A percentile compares a stretch with the other conserved stretches of the same genome.
Evolutionary conservation across 495 filamentous ascomycete genomes (phyloP).

Genomic region (Annulohypoxylon maeteangense): DNA sequence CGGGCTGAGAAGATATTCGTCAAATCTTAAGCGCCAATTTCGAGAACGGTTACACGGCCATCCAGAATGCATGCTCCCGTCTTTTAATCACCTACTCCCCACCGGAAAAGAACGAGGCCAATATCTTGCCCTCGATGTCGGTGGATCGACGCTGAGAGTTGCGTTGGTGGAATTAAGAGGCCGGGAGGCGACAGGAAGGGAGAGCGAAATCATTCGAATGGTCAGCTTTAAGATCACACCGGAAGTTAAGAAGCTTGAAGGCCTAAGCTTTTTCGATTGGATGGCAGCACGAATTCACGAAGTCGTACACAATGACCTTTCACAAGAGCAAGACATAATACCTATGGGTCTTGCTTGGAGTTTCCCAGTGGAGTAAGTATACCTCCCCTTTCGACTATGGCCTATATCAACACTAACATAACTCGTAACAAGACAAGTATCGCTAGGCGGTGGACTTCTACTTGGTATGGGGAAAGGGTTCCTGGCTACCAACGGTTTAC

Average conservation of each 20-base stretch:
- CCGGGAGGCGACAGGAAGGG: slow-evolving; percentile 48
- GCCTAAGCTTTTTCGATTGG: slow-evolving; percentile 77
- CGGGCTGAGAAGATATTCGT: slow-evolving; percentile 53
- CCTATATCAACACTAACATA: slow-evolving; percentile 3
- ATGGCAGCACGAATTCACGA: slow-evolving; percentile 80
- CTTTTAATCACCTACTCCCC: slow-evolving; percentile 77
- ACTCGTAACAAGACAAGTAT: slow-evolving; percentile 71
- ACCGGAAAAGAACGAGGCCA: slow-evolving; percentile 75
- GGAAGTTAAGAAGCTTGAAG: slow-evolving; percentile 56
- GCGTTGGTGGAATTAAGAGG: slow-evolving; percentile 79
- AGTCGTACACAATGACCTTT: slow-evolving; percentile 53
- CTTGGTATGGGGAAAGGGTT: slow-evolving; percentile 91
- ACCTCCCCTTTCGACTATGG: not conserved
- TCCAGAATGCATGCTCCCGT: slow-evolving; percentile 65
- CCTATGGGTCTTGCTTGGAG: slow-evolving; percentile 83
- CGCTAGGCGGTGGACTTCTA: slow-evolving; percentile 75
- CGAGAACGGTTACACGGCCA: slow-evolving; percentile 57
- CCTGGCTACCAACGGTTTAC: slow-evolving; percentile 59
- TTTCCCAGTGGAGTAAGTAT: slow-evolving; percentile 83
- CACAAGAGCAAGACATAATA: slow-evolving; percentile 50
- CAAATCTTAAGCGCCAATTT: slow-evolving; percentile 60
- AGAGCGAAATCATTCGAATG: slow-evolving; percentile 57
- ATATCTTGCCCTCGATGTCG: slow-evolving; percentile 69
- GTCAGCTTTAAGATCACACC: slow-evolving; percentile 63
- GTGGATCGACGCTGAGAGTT: slow-evolving; percentile 83